Conservation (phyloP, 208 protist genomes). For the Leishmania tarentolae region DNA sequence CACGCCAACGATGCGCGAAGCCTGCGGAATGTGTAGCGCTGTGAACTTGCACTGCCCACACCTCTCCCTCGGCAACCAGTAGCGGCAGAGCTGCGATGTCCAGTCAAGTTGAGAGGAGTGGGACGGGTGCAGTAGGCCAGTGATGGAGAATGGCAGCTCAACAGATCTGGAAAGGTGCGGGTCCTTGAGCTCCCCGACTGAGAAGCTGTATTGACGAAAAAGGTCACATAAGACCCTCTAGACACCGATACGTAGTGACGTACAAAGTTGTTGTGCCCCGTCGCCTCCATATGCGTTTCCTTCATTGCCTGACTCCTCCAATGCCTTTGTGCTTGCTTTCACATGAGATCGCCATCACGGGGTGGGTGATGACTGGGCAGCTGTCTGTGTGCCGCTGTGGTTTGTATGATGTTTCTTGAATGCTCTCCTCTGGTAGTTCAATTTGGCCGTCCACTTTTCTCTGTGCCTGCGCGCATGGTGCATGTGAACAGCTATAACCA, state of each 20-base stretch:
- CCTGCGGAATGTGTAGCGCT: slow-evolving; percentile 66
- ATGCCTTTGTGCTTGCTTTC: background rate
- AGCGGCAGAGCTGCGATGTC: background rate
- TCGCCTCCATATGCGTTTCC: background rate
- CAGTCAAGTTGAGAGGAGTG: background rate
- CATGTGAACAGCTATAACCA: background rate
- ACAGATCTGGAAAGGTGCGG: too few relatives aligned
- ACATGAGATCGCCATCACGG: too few relatives aligned
- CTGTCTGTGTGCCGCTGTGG: background rate
- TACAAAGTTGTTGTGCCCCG: background rate
- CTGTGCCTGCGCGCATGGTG: background rate
- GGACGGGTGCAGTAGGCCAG: background rate
- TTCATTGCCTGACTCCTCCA: background rate
- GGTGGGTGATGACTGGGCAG: too few relatives aligned
- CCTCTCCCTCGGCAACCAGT: background rate
- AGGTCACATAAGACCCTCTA: background rate
- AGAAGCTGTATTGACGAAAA: background rate
- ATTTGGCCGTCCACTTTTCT: background rate
- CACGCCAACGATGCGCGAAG: slow-evolving; percentile 40
- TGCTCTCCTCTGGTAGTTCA: background rate
- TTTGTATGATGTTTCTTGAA: background rate
- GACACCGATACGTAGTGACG: too few relatives aligned
- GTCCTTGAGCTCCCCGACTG: background rate
- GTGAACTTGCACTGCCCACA: background rate
- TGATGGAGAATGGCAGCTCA: background rate